Conservation (phyloP, 2,329 filamentous ascomycete genomes). For the Aspergillus sp. region DNA sequence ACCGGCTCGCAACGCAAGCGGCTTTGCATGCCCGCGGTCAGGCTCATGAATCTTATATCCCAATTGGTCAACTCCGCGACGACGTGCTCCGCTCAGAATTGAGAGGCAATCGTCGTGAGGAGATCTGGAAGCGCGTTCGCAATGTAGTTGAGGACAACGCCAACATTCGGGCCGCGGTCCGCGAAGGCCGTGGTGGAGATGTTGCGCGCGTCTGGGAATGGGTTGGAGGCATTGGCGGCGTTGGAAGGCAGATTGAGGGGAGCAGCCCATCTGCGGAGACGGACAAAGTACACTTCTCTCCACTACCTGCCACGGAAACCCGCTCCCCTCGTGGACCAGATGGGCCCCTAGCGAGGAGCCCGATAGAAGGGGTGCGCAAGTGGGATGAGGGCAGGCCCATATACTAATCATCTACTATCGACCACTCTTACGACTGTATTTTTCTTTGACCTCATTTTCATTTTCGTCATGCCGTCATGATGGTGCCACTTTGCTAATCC, state of each 20-base stretch:
- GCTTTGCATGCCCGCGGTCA: slow-evolving; percentile 68
- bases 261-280: slow-evolving; percentile 25
- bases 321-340: slow-evolving; percentile 15
- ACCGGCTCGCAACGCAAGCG: slow-evolving; percentile 79
- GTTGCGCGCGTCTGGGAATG: slow-evolving; percentile 68
- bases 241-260: slow-evolving; percentile 38
- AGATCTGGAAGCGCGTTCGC: slow-evolving; percentile 80
- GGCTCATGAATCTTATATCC: slow-evolving; percentile 75
- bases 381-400: slow-evolving; percentile 46
- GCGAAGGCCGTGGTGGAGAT: slow-evolving; percentile 56
- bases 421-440: background rate
- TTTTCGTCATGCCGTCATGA: background rate
- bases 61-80: slow-evolving; percentile 84
- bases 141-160: slow-evolving; percentile 89
- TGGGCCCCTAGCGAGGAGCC: slow-evolving; percentile 21
- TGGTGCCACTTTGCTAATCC: background rate
- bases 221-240: slow-evolving; percentile 60
- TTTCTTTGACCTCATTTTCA: background rate
- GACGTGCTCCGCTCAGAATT: slow-evolving; percentile 85
- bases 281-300: slow-evolving; percentile 28
- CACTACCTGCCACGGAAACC: slow-evolving; percentile 22
- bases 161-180: slow-evolving; percentile 80
- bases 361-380: slow-evolving; percentile 27
- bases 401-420: slow-evolving; percentile 29
- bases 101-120: slow-evolving; percentile 70